These are phyloP conservation scores for Pythium insidiosum DNA, from an alignment of 352 stramenopile genomes.

Conservation along the genomic window DNA sequence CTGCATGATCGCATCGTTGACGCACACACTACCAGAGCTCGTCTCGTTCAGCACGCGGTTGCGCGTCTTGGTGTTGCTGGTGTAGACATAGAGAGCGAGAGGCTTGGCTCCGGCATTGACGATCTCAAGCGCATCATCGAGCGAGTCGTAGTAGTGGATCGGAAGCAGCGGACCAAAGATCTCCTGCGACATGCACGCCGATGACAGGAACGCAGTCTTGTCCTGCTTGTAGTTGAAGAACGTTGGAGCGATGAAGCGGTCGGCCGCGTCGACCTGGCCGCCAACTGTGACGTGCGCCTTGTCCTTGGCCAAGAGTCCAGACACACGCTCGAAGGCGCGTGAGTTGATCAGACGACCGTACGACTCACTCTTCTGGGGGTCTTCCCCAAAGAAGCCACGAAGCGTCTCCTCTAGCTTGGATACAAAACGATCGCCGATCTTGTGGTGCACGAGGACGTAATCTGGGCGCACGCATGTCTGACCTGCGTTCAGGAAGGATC, in stretches of 20 bases:
- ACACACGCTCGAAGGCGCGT: conserved; percentile 45
- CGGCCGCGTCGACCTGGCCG: conserved; percentile 48
- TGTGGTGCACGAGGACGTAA: conserved; percentile 87
- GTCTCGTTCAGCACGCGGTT: conserved; percentile 14
- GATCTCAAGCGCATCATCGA: conserved; percentile 18
- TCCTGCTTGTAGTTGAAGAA: conserved; percentile 81
- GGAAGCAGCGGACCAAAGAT: conserved; percentile 95
- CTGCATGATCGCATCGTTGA: conserved; percentile 27
- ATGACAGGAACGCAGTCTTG: conserved; percentile 28
- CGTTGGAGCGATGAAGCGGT: conserved; percentile 81
- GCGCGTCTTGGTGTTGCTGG: conserved; percentile 9
- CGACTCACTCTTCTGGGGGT: conserved; percentile 30
- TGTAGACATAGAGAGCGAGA: conserved; percentile 22
- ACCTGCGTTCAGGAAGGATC: conserved; percentile 85
- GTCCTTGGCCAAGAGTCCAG: conserved; percentile 17
- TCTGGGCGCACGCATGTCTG: conserved; percentile 94
- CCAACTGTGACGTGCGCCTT: conserved; percentile 48
- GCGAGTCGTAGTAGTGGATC: conserved; percentile 73
- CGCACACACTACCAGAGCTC: conserved; percentile 16
- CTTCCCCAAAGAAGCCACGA: conserved; percentile 39
- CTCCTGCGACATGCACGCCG: conserved; percentile 84
- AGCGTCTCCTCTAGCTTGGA: conserved; percentile 24
- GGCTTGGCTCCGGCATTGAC: conserved; percentile 18
- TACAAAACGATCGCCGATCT: conserved; percentile 61
- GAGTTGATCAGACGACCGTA: conserved; percentile 74